These are phyloP conservation scores for Crithidia bombi DNA, from an alignment of 208 protist species.

Conservation along the genomic window DNA sequence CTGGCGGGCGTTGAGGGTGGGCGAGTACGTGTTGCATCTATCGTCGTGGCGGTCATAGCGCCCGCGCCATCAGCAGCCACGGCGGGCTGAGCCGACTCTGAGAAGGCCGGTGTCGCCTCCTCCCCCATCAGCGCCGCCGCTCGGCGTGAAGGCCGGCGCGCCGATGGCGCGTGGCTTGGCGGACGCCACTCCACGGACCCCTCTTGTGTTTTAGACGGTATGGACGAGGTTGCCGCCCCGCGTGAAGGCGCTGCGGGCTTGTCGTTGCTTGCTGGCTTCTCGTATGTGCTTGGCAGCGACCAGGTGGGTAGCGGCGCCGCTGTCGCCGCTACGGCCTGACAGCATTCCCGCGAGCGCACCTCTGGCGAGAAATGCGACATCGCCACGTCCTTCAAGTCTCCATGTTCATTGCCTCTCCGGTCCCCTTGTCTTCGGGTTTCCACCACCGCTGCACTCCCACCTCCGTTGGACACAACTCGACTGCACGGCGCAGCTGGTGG, in stretches of 20 bases:
- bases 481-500: too few species aligned
- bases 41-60: too few species aligned
- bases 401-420: neutral
- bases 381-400: neutral
- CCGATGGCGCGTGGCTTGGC: too few species aligned
- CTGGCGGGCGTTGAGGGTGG: neutral
- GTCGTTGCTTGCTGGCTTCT: neutral
- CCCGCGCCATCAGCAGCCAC: neutral
- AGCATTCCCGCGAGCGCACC: neutral
- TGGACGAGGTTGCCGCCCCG: neutral
- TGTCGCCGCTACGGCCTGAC: neutral
- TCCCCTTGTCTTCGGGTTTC: neutral
- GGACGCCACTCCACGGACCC: too few species aligned
- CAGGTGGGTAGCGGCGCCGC: conserved; percentile 11
- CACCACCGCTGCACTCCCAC: neutral
- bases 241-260: neutral
- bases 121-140: too few species aligned
- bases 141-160: too few species aligned
- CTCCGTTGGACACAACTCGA: too few species aligned
- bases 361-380: neutral
- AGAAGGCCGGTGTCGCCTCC: too few species aligned
- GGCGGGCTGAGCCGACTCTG: too few species aligned
- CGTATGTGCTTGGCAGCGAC: neutral
- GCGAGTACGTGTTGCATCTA: neutral
- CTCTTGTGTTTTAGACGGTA: too few species aligned